A percentile compares a stretch with the other conserved stretches of the same genome.
These are phyloP conservation scores for Carex cristatella DNA, from an alignment of 176 grass and related monocot species.

Conservation along the genomic window DNA sequence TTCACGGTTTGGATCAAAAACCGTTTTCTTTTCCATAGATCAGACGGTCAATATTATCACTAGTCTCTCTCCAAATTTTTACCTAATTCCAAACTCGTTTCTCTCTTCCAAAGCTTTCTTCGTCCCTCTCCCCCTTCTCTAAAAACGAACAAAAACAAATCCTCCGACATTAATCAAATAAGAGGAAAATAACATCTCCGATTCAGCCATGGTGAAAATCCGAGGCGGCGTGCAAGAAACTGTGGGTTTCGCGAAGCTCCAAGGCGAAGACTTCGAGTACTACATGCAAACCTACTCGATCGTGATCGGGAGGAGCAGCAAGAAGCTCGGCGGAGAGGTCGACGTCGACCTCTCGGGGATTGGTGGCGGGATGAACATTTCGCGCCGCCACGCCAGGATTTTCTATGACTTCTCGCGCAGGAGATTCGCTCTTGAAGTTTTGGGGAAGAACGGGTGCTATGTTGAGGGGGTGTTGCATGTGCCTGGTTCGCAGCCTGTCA, in stretches of 20 bases:
- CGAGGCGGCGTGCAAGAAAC: conserved; percentile 19
- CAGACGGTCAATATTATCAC: neutral
- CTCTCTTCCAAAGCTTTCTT: neutral
- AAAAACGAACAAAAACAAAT: neutral
- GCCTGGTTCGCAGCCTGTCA: conserved; percentile 44
- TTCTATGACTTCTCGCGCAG: conserved; percentile 65
- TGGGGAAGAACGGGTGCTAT: conserved; percentile 84
- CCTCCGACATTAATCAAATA: neutral
- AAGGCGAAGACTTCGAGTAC: conserved; percentile 81
- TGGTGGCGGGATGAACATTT: conserved; percentile 81
- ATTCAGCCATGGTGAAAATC: conserved; percentile 13
- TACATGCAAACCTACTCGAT: conserved; percentile 99
- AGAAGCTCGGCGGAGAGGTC: conserved; percentile 47
- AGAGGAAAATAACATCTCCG: neutral
- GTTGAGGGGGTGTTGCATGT: conserved; percentile 73
- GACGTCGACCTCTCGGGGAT: conserved; percentile 79
- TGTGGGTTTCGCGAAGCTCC: conserved; percentile 86
- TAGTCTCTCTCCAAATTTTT: neutral
- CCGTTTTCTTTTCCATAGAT: neutral
- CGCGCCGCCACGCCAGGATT: conserved; percentile 85
- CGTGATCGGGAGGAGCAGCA: conserved; percentile 69
- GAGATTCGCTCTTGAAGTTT: conserved; percentile 76
- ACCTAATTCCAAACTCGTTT: neutral
- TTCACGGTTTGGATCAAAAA: neutral
- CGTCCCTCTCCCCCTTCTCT: neutral